Evolutionary conservation across 768 basidiomycete genomes (phyloP).

Genomic region (Boletus sp.): DNA sequence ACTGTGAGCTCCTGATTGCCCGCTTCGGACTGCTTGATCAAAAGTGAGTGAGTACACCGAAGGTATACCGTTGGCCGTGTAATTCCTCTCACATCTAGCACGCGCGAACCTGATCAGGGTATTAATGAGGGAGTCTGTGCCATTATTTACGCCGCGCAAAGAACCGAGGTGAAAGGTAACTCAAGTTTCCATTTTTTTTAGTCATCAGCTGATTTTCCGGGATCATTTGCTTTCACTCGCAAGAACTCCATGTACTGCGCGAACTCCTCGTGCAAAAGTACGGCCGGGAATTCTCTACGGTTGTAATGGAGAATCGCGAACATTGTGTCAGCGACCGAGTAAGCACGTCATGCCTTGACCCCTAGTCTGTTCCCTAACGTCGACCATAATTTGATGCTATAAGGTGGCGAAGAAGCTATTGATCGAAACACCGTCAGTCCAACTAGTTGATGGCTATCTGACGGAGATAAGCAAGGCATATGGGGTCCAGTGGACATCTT

Average conservation of each 20-base stretch:
- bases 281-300: conserved; percentile 82
- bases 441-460: conserved; percentile 85
- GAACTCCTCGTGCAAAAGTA: conserved; percentile 97
- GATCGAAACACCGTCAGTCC: conserved; percentile 62
- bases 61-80: conserved; percentile 3
- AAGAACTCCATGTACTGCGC: conserved; percentile 86
- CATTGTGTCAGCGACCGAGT: conserved; percentile 82
- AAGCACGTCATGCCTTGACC: conserved; percentile 25
- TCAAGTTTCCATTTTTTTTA: not conserved
- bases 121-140: conserved; percentile 83
- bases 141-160: conserved; percentile 87
- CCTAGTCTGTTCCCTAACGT: not conserved
- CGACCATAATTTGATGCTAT: not conserved
- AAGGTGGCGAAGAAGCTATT: conserved; percentile 76
- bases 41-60: conserved; percentile 48
- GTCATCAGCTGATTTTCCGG: conserved; percentile 2
- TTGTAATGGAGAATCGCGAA: conserved; percentile 84
- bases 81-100: conserved; percentile 37
- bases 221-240: not conserved
- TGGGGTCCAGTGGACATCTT: conserved; percentile 62
- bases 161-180: conserved; percentile 85
- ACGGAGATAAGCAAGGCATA: conserved; percentile 89
- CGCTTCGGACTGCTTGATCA: conserved; percentile 90
- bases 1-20: conserved; percentile 90
- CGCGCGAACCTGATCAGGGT: conserved; percentile 83